Base-by-base conservation (phyloP, 768 basidiomycete genomes). In the Mycena rosella region DNA sequence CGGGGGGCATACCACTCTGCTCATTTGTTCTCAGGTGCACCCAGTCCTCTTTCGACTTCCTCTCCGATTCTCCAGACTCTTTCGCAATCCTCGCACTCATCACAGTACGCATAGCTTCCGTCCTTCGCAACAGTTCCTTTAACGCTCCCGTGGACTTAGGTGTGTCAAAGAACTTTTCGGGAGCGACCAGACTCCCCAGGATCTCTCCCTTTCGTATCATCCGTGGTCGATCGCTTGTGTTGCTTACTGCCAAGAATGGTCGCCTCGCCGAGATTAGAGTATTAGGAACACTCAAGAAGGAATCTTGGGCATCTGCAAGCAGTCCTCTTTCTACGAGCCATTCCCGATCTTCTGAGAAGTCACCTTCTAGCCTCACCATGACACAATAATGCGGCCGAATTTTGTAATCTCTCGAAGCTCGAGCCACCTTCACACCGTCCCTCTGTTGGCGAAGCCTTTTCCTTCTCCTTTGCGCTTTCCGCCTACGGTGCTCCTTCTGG, bases 171-270 rank as follows among this genome's bases (percentile, higher is more conserved):
- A 26, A 42, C 11, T 56, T 18, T 5, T 27, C 13, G 1, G 55
- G 55, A 17, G 40, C 55, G 6, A 13, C 5, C 8, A 56, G 14
- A 2, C 15, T 27, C 11, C 38, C 55, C 5, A 56, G 22, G 1
- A 44, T 44, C 27, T 56, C 55, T 17, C 55, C 55, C 38, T 56
- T 56, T 13, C 55, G 22, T 10, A 53, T 34, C 17, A 53, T 32
- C 8, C 52, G 15, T 3, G 32, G 52, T 8, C 10, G 24, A 26
- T n/a, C 26, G 17, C 24, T 56, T 7, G 22, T 13, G 15, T 56
- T 56, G 6, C 24, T 44, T 1, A 56, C 27, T 7, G 55, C 38
- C 1, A 56, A 1, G 1, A 17, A 13, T 0, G 55, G 55, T 17
- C 24, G 40, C 13, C 36, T 3, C 2, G 55, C 20, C 14, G 55